A percentile compares a stretch with the other conserved stretches of the same genome.
These are phyloP conservation scores for Zopfia rhizophila DNA, from an alignment of 2,329 filamentous ascomycete genomes.

Conservation along the genomic window DNA sequence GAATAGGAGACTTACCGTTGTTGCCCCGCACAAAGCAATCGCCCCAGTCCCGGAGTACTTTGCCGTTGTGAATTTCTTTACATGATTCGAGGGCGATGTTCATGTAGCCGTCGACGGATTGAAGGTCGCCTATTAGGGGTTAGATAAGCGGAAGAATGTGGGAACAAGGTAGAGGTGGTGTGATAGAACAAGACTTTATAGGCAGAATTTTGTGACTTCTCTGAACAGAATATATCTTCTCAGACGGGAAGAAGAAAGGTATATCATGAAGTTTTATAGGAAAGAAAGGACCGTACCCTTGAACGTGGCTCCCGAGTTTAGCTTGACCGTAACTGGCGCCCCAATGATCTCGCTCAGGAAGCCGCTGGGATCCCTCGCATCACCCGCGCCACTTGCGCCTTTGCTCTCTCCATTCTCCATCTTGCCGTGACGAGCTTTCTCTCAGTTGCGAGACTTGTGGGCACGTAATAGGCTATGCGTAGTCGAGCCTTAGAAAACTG, in stretches of 20 bases:
- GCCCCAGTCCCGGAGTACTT: slow-evolving; percentile 83
- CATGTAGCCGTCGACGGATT: slow-evolving; percentile 99
- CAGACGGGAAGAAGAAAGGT: no score
- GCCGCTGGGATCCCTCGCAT: slow-evolving; percentile 90
- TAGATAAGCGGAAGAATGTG: neutral
- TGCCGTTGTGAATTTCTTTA: slow-evolving; percentile 88
- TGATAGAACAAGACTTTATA: no score
- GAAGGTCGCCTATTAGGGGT: slow-evolving; percentile 77
- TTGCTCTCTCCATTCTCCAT: slow-evolving; percentile 79
- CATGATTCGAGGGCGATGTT: slow-evolving; percentile 98
- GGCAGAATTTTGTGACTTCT: no score
- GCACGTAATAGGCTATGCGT: no score
- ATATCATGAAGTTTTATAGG: no score
- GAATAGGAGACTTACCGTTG: slow-evolving; percentile 72
- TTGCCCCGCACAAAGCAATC: slow-evolving; percentile 97
- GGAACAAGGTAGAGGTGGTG: neutral
- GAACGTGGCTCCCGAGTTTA: slow-evolving; percentile 98
- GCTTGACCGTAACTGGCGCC: slow-evolving; percentile 91
- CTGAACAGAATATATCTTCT: no score
- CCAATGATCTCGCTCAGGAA: slow-evolving; percentile 96
- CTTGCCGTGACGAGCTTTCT: no score
- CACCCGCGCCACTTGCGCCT: slow-evolving; percentile 66
- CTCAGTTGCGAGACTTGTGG: no score
- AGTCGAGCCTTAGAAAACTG: no score
- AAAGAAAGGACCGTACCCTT: slow-evolving; percentile 76